Evolutionary conservation across 108 stramenopile species (phyloP), one percentile per base, ranked within the genome.

Genomic region (Cyclotella cryptica): DNA sequence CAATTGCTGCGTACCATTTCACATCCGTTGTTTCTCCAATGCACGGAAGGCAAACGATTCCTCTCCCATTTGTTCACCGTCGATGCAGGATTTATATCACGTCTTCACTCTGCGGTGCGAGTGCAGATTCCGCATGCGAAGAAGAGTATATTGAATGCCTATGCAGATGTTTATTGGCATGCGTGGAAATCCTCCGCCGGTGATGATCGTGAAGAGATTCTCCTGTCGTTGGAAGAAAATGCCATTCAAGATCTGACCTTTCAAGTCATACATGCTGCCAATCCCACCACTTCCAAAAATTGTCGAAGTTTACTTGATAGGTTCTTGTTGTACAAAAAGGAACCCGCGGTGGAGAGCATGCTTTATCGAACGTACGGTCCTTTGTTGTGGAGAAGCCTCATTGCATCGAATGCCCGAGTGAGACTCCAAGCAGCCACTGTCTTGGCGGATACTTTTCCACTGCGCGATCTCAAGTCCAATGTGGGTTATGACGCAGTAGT

Each of bases 361-460:
- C 82, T 99, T 45, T 73, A 92, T 53, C 88, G 96, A 1, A 51
- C 96, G 46, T 98, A 96, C 68, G 88, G 84, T 41, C 98, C 98
- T 24, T 87, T 98, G 66, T 58, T 99, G 47, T 99, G 98, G 98
- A 79, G 98, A 63, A 82, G 92, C 19, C 75, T 98, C 44, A 49
- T 79, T 18, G 91, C 92, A 10, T 86, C 97, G 54, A 96, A 97
- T 81, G 83, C 96, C n/a, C 49, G 70, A n/a, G 97, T 97, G 0
- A 80, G 98, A 15, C 66, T 89, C 29, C 90, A 95, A 70, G 94
- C 97, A 18, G 60, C 88, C 6, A 52, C 44, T 0, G 80, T 98
- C 0, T 83, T 98, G 42, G 91, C 84, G 9, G 90, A 93, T 52
- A 95, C 95, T 26, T 99, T 98, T 86, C 98, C 98, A 8, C 79